Base-by-base conservation (phyloP, 2,329 filamentous ascomycete species). In the Trichoderma sp. region DNA sequence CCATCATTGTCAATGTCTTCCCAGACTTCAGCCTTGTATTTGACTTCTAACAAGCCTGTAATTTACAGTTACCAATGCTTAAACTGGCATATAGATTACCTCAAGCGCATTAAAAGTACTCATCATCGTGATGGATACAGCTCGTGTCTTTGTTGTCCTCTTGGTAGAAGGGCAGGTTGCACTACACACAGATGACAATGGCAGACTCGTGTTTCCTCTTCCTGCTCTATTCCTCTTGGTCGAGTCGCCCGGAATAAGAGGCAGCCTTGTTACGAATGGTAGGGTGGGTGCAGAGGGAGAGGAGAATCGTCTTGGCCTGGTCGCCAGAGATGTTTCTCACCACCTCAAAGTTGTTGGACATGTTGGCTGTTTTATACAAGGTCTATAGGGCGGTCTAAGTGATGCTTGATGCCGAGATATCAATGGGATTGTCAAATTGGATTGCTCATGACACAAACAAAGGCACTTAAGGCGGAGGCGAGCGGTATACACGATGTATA, bases 111-210 rank as follows among this genome's bases (percentile, higher is more conserved):
- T 9, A 13, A 34, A 35, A 32, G 17, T 5, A 37, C 58, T 27
- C 12, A 61, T 29, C 58, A 12, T 35, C 29, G 22, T 61, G 58
- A 22, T 52, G 39, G 13, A 61, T 42, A 37, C 58, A 61, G 27
- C 39, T 61, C 12, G 29, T 35, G 13, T 50, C 39, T 15, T 50
- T n/a, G 19, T 61, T 61, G 2, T 61, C 58, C 25, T 61, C 58
- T 7, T 61, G 15, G n/a, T 61, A 48, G 19, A 48, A 61, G n/a
- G 58, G 58, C 42, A 50, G 27, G 25, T 61, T 29, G 29, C 58
- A 61, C 27, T 61, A 39, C 39, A 61, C 58, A 39, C 58, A 61
- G 13, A 61, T 61, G 29, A 39, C 58, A 61, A 61, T 61, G n/a
- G 58, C 2, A 15, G 39, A 61, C 7, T 50, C 57, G 39, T 39